Percentiles rank a stretch among this genome's conserved stretches.
phyloP scores from a whole-genome alignment of 2,329 filamentous ascomycete genomes.

The Rhytidhysteron rufulum region DNA sequence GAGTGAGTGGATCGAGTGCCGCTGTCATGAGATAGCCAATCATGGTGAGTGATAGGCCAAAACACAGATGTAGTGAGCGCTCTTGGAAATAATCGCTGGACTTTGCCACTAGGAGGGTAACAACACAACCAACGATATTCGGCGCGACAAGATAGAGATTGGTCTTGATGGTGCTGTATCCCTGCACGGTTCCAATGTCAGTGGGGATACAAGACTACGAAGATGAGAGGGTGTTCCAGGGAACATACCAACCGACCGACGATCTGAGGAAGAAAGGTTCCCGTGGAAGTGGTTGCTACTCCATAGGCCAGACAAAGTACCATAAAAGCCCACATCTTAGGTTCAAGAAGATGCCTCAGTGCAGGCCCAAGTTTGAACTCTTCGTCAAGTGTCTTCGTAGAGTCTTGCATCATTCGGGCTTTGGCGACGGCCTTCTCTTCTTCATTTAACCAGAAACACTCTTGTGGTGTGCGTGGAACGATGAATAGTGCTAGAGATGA shows the following conservation, averaged over 20 bases:
- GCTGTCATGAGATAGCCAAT: constrained; percentile 5
- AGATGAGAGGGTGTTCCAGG: no score
- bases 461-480: constrained; percentile 36
- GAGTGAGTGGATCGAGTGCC: background rate
- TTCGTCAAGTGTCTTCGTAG: constrained; percentile 1
- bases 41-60: constrained; percentile 5
- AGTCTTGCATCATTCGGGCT: constrained; percentile 3
- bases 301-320: constrained; percentile 6
- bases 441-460: constrained; percentile 37
- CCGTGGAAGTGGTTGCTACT: constrained; percentile 3
- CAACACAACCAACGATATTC: constrained; percentile 6
- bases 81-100: constrained; percentile 5
- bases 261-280: constrained; percentile 7
- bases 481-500: constrained; percentile 39
- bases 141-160: constrained; percentile 6
- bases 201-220: no score
- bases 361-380: constrained; percentile 3
- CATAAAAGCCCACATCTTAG: constrained; percentile 2
- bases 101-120: constrained; percentile 3
- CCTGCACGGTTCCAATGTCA: no score
- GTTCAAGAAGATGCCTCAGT: background rate
- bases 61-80: constrained; percentile 3
- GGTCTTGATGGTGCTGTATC: constrained; percentile 3
- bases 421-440: constrained; percentile 19
- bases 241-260: constrained; percentile 4